Evolutionary conservation across 345 rosid species (phyloP), one percentile per base, ranked within the genome.

Genomic region (Physaria fendleri): DNA sequence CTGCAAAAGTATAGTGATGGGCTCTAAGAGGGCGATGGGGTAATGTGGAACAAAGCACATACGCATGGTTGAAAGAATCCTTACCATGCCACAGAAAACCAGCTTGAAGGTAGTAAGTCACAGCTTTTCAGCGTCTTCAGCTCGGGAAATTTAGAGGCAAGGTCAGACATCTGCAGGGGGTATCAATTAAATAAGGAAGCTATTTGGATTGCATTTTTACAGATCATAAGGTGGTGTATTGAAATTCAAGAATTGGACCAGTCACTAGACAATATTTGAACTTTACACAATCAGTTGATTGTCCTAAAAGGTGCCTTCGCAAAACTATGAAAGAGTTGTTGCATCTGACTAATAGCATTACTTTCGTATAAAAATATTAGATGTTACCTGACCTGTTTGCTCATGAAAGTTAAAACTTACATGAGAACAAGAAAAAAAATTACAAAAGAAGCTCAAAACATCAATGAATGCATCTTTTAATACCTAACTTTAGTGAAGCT

Each of bases 1-100:
- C 88, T 79, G 30, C 51, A 76, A 40, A 28, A 49, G 55, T 40
- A 48, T 14, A 56, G 48, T 13, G 40, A 33, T n/a, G 15, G 46
- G 13, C 9, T 41, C 16, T 70, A 10, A 55, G 41, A 55, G 20
- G 29, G 12, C 4, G 6, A 62, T 23, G 5, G n/a, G 50, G 6
- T 11, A 32, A 30, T 5, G 35, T 8, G 38, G 59, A 30, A 41
- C 9, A 42, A 50, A 67, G 17, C 6, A 17, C 3, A 11, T 32
- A 32, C 4, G 2, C 15, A 40, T 23, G 30, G 38, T 27, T 39
- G 15, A 55, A 40, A 63, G 47, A 40, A 37, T 6, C 12, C n/a
- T 62, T 73, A 83, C 99, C 99, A 93, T 44, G 99, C 99, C 61
- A 87, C 95, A 55, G 99, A 89, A 48, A 93, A 71, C 99, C 99